Base-by-base conservation (phyloP, 768 basidiomycete species). In the Hortiboletus campestris region DNA sequence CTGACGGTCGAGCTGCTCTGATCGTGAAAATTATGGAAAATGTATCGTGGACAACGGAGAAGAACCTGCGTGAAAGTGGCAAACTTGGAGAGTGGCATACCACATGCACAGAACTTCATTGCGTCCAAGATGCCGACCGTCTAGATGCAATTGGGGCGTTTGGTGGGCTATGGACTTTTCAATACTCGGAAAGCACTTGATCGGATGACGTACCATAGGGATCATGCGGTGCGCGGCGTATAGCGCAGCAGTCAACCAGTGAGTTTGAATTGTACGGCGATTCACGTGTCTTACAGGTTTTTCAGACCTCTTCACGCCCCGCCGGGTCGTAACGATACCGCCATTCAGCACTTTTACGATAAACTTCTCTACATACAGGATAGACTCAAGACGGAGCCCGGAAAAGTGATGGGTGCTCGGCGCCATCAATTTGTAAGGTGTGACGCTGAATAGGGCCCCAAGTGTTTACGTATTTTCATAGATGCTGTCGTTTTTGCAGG, bases 21-120 rank as follows among this genome's bases (percentile, higher is more conserved):
- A 77, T 91, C 45, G 73, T 81, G 25, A 75, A 71, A 60, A 82
- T 95, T 56, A 76, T 94, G 29, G 85, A 91, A 32, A 87, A 85
- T 58, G 86, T 94, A 4, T 92, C 89, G 0, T 95, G 91, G 89
- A 86, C 81, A 41, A 93, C 86, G 3, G 94, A 95, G 71, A 87
- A 84, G 67, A 83, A 78, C 57, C 74, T 89, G 8, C 76, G 81
- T 16, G 77, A 80, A 48, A 67, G 71, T 2, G 84, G 82, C 0
- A 56, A 73, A 49, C 83, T 88, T 76, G 80, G 77, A 3, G 72
- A 76, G 20, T 91, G 89, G 90, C 87, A 92, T 59, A 72, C 80
- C 7, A 72, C 76, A 32, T 93, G 89, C 63, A 59, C 80, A 2
- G 93, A 94, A 67, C 78, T 94, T 31, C 88, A 90, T 66, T 92